Conservation (phyloP, 2,329 filamentous ascomycete genomes). For the Pseudogymnoascus sp. region DNA sequence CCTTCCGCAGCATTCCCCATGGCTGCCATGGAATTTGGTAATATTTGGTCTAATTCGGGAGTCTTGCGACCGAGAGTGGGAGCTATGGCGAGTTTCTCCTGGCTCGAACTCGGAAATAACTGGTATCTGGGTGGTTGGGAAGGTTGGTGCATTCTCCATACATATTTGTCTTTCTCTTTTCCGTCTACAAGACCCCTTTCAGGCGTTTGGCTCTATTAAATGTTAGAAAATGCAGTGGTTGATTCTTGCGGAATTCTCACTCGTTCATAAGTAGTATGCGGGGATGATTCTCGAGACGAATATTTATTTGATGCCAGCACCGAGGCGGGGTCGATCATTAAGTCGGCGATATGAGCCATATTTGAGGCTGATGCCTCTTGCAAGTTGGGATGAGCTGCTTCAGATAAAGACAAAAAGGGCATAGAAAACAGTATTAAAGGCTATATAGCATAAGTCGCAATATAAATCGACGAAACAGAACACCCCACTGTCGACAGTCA, state of each 20-base stretch:
- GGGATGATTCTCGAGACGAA: conserved; percentile 43
- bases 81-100: conserved; percentile 31
- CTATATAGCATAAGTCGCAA: conserved; percentile 8
- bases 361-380: conserved; percentile 9
- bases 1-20: conserved; percentile 29
- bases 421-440: conserved; percentile 9
- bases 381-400: neutral
- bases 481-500: conserved; percentile 3
- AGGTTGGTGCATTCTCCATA: conserved; percentile 51
- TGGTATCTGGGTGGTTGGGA: conserved; percentile 48
- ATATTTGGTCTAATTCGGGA: conserved; percentile 37
- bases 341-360: conserved; percentile 56
- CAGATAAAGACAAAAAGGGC: conserved; percentile 7
- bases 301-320: conserved; percentile 35
- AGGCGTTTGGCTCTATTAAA: conserved; percentile 8
- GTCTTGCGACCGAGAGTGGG: conserved; percentile 18
- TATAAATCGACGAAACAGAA: conserved; percentile 9
- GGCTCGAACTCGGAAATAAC: conserved; percentile 48
- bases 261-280: conserved; percentile 33
- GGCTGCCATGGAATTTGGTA: conserved; percentile 34
- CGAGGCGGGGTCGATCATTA: conserved; percentile 38
- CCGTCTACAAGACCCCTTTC: conserved; percentile 1
- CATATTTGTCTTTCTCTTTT: conserved; percentile 39
- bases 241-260: conserved; percentile 24
- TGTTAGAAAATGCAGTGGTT: neutral